Conservation (phyloP, 2,329 filamentous ascomycete species). For the Fusarium torreyae region DNA sequence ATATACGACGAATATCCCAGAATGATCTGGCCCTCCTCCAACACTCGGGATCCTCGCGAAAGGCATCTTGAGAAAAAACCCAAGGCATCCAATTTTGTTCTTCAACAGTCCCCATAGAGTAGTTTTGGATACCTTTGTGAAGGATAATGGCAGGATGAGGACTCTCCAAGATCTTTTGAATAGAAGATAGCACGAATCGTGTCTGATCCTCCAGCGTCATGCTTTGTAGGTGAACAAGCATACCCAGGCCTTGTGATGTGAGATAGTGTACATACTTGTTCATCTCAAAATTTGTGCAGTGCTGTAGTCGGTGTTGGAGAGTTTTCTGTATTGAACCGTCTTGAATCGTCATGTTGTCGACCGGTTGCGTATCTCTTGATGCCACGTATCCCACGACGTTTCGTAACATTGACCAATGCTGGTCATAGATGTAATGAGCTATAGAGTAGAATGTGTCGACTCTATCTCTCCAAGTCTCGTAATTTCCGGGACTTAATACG, state of each 20-base stretch:
- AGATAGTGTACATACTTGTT: background rate
- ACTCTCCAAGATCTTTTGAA: background rate
- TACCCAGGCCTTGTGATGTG: background rate
- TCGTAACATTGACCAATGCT: background rate
- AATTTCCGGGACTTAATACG: fast-evolving
- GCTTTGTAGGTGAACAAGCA: background rate
- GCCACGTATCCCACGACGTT: background rate
- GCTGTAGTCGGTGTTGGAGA: background rate
- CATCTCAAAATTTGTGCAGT: background rate
- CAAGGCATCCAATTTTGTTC: background rate
- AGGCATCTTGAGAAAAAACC: background rate
- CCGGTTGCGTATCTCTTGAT: background rate
- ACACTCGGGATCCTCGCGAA: fast-evolving
- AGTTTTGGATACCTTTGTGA: background rate
- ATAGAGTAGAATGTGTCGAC: background rate
- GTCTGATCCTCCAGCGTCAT: background rate
- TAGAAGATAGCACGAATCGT: background rate
- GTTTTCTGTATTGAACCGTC: background rate
- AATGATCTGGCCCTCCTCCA: background rate
- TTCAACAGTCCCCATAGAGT: background rate
- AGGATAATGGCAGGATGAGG: background rate
- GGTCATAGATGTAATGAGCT: background rate
- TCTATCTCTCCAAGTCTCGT: fast-evolving
- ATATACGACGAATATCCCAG: background rate
- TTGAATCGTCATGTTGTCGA: background rate